Conservation (phyloP, 805 yeast genomes). For the Metschnikowia borealis region DNA sequence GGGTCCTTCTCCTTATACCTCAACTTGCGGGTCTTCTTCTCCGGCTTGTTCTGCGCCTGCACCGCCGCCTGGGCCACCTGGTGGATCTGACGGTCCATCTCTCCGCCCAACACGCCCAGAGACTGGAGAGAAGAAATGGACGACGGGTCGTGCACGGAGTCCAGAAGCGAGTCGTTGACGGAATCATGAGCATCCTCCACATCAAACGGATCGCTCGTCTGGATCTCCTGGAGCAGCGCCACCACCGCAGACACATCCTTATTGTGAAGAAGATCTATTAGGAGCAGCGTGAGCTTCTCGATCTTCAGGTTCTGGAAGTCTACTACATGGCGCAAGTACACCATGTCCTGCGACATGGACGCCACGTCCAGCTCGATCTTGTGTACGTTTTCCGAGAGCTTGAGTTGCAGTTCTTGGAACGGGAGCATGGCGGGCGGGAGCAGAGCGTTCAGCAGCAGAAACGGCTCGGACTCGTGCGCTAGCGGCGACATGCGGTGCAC, state of each 20-base stretch:
- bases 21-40: constrained; percentile 10
- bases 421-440: constrained; percentile 5
- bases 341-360: constrained; percentile 29
- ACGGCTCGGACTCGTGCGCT: neutral
- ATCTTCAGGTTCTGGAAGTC: constrained; percentile 37
- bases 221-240: constrained; percentile 28
- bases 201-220: constrained; percentile 17
- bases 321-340: constrained; percentile 32
- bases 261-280: constrained; percentile 31
- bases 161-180: constrained; percentile 15
- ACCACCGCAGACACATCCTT: constrained; percentile 24
- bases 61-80: constrained; percentile 39
- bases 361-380: constrained; percentile 28
- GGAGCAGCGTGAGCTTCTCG: constrained; percentile 34
- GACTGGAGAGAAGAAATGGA: constrained; percentile 6
- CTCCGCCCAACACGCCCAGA: constrained; percentile 23
- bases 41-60: constrained; percentile 24
- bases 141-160: constrained; percentile 12
- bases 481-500: constrained; percentile 13
- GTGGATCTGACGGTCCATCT: constrained; percentile 41
- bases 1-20: constrained; percentile 6
- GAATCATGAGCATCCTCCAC: constrained; percentile 15
- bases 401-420: constrained; percentile 12
- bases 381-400: constrained; percentile 12
- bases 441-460: neutral